phyloP scores from a whole-genome alignment of 805 yeast genomes.

The Kodamaea sagamina region DNA sequence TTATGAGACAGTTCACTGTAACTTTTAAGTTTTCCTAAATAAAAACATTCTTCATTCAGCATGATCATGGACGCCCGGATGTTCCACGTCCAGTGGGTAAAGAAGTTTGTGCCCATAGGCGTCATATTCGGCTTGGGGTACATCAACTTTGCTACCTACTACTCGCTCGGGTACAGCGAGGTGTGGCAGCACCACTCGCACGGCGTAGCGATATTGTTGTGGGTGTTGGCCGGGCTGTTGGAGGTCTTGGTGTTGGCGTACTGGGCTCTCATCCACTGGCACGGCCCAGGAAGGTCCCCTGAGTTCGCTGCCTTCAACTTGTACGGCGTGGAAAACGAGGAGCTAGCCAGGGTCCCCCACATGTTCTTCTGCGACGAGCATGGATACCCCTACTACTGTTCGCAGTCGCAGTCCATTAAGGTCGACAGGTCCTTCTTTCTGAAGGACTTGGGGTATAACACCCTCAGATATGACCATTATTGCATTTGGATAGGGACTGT shows the following conservation, averaged over 20 bases:
- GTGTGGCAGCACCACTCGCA: constrained; percentile 31
- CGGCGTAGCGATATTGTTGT: constrained; percentile 37
- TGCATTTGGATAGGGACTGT: constrained; percentile 77
- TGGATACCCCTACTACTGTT: constrained; percentile 81
- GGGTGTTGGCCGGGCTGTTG: constrained; percentile 33
- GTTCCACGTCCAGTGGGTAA: constrained; percentile 17
- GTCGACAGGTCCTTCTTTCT: constrained; percentile 74
- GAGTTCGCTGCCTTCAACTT: constrained; percentile 37
- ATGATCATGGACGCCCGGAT: constrained; percentile 15
- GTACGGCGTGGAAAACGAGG: constrained; percentile 17
- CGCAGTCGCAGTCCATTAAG: constrained; percentile 64
- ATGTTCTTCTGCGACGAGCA: constrained; percentile 65
- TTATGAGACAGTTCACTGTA: no score
- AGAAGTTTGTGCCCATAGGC: constrained; percentile 28
- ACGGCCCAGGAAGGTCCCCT: constrained; percentile 62
- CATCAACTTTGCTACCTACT: constrained; percentile 45
- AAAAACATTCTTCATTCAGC: not conserved
- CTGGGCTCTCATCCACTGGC: constrained; percentile 48
- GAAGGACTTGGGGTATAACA: constrained; percentile 53
- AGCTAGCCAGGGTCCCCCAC: constrained; percentile 49
- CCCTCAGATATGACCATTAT: constrained; percentile 79
- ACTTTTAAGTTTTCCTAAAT: no score
- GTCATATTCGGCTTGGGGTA: constrained; percentile 39
- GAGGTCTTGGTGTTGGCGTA: constrained; percentile 25
- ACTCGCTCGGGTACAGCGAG: constrained; percentile 46